Conservation (phyloP, 2,329 filamentous ascomycete genomes). For the Aspergillus chevalieri region DNA sequence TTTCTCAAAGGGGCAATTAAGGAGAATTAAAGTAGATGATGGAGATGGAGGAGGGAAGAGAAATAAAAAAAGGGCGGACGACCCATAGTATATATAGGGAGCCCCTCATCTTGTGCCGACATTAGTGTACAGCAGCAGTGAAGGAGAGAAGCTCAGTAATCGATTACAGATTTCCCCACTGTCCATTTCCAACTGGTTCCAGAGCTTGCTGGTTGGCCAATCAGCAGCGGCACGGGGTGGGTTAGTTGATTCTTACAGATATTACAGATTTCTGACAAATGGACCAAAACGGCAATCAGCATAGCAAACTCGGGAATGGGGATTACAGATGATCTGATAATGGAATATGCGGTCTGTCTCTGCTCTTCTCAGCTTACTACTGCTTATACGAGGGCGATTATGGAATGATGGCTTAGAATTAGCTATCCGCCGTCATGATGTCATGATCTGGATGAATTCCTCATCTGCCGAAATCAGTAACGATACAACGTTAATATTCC, state of each 20-base stretch:
- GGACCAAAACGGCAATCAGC: background rate
- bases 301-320: background rate
- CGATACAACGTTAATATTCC: too few species aligned
- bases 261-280: slow-evolving; percentile 32
- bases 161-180: slow-evolving; percentile 17
- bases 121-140: background rate
- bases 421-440: slow-evolving; percentile 4
- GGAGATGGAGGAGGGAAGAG: slow-evolving; percentile 1
- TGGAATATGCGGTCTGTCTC: too few species aligned
- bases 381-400: background rate
- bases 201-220: background rate
- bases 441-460: slow-evolving; percentile 1
- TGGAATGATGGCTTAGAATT: background rate
- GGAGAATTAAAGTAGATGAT: slow-evolving; percentile 1
- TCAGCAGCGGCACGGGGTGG: background rate
- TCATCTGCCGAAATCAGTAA: too few species aligned
- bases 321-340: background rate
- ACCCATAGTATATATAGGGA: too few species aligned
- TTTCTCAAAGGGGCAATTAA: background rate
- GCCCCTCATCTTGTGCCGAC: too few species aligned
- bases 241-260: slow-evolving; percentile 28
- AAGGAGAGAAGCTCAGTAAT: slow-evolving; percentile 13
- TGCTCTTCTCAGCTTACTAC: too few species aligned
- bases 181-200: background rate
- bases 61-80: too few species aligned